phyloP scores from a whole-genome alignment of 1,284 basidiomycete genomes.

The Exobasidium rhododendri region DNA sequence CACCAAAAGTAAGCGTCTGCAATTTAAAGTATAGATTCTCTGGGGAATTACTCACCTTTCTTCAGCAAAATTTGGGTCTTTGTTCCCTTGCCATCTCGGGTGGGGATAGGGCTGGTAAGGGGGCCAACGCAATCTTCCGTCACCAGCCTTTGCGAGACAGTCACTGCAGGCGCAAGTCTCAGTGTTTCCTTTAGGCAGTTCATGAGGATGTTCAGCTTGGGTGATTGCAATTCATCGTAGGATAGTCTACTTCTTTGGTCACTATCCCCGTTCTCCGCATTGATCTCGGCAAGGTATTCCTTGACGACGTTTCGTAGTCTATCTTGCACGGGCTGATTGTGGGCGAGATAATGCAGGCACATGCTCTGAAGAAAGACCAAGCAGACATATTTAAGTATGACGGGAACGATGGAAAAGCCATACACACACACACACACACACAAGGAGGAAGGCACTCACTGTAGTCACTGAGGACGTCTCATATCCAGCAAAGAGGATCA shows the following conservation, averaged over 20 bases:
- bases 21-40: constrained; percentile 2
- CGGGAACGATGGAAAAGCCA: not conserved
- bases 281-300: not conserved
- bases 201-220: not conserved
- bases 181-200: constrained; percentile 2
- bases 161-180: not conserved
- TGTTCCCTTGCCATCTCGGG: not conserved
- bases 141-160: not conserved
- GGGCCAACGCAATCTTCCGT: constrained; percentile 1
- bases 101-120: not conserved
- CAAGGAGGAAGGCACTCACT: too few species aligned
- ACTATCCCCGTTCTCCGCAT: not conserved
- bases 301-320: not conserved
- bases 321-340: not conserved
- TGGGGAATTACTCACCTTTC: constrained; percentile 7
- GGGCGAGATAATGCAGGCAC: constrained; percentile 1
- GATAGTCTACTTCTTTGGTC: not conserved
- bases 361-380: too few species aligned
- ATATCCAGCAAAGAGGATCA: constrained; percentile 6
- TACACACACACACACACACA: not conserved
- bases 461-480: not conserved
- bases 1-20: not conserved
- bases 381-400: not conserved
- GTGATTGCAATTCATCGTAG: not conserved
- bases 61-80: not conserved